A percentile compares a stretch with the other conserved stretches of the same genome.
Evolutionary conservation across 345 rosid species (phyloP).

Genomic region (Jatropha curcas): DNA sequence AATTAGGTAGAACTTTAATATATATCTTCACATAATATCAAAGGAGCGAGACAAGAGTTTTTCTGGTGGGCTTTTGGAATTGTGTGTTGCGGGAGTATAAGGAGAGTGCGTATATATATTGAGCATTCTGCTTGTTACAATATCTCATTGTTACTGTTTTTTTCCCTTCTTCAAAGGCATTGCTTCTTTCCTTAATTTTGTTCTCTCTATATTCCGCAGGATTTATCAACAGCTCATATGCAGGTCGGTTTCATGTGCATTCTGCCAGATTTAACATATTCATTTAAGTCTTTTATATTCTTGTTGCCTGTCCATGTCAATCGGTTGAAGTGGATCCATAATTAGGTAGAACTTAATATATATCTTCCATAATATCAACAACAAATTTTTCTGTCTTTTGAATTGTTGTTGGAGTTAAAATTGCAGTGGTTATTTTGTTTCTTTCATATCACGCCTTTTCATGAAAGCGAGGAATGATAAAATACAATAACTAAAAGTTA

Average conservation of each 20-base stretch:
- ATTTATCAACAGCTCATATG: constrained; percentile 22
- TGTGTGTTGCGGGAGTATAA: too few species aligned
- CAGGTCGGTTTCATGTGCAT: constrained; percentile 28
- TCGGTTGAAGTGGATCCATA: neutral
- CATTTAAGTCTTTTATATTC: neutral
- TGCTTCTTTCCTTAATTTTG: neutral
- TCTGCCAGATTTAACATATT: neutral
- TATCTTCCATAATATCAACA: neutral
- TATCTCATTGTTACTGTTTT: neutral
- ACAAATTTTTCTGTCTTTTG: too few species aligned
- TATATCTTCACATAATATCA: neutral
- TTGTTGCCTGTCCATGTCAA: neutral
- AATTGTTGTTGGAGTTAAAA: neutral
- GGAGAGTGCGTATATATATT: too few species aligned
- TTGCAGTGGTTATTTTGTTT: neutral
- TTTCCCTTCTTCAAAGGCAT: neutral
- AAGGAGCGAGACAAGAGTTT: too few species aligned
- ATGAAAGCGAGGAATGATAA: neutral
- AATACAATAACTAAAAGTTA: too few species aligned
- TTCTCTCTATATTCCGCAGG: constrained; percentile 27
- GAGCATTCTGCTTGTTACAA: neutral
- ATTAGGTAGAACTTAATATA: neutral
- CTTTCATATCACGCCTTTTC: neutral
- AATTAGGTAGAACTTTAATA: constrained; percentile 2
- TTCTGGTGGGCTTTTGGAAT: too few species aligned